Conservation (phyloP, 805 yeast species). For the Metschnikowia shivogae region DNA sequence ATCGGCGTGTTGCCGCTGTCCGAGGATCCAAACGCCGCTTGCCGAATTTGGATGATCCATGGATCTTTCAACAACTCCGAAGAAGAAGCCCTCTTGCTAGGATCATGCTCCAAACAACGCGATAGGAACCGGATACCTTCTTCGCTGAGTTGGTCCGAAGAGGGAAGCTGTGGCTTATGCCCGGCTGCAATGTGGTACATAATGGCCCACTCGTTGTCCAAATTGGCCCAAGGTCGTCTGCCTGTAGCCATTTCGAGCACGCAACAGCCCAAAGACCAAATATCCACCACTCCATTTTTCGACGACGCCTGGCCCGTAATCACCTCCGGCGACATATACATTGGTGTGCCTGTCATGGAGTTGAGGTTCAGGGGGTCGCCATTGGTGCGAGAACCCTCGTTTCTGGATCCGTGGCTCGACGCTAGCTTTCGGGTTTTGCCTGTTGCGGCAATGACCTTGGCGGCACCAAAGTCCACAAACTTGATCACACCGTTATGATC, state of each 20-base stretch:
- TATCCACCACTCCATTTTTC: constrained; percentile 67
- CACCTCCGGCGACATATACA: constrained; percentile 98
- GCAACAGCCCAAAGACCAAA: constrained; percentile 97
- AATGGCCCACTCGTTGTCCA: constrained; percentile 97
- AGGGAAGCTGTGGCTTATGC: constrained; percentile 81
- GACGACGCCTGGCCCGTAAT: constrained; percentile 71
- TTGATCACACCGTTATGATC: constrained; percentile 92
- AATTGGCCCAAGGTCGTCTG: constrained; percentile 90
- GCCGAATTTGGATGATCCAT: constrained; percentile 75
- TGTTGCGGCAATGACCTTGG: constrained; percentile 75
- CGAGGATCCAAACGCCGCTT: constrained; percentile 55
- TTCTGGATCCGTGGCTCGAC: constrained; percentile 1
- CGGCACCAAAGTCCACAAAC: constrained; percentile 97
- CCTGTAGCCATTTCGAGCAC: constrained; percentile 97
- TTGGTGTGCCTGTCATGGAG: constrained; percentile 88
- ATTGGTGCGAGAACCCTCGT: neutral
- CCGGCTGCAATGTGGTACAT: constrained; percentile 99
- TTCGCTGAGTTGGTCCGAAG: constrained; percentile 68
- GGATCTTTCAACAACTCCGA: constrained; percentile 83
- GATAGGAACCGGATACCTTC: constrained; percentile 69
- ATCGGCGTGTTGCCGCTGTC: constrained; percentile 34
- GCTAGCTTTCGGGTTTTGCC: constrained; percentile 36
- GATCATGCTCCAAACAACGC: constrained; percentile 78
- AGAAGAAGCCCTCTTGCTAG: constrained; percentile 75
- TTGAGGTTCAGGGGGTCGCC: constrained; percentile 29